These are phyloP conservation scores for Fusarium heterosporum DNA, from an alignment of 2,329 filamentous ascomycete genomes.

Conservation along the genomic window DNA sequence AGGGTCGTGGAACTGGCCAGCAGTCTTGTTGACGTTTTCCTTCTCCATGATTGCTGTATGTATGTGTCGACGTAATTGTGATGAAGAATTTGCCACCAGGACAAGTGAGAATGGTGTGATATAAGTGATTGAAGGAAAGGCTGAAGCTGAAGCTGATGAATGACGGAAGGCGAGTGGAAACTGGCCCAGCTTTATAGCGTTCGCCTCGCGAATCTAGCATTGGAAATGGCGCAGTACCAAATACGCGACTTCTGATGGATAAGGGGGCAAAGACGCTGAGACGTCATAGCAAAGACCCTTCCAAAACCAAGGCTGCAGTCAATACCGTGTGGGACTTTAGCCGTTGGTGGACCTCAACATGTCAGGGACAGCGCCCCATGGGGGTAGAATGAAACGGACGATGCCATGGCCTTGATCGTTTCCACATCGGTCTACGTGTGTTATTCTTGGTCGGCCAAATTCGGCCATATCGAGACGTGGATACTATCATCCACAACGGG, in stretches of 20 bases:
- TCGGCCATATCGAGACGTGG: background rate
- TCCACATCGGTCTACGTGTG: background rate
- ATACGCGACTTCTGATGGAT: slow-evolving; percentile 14
- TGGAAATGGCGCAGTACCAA: slow-evolving; percentile 18
- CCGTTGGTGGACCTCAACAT: background rate
- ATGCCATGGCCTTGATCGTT: background rate
- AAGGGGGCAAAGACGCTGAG: slow-evolving; percentile 8
- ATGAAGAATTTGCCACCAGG: slow-evolving; percentile 4
- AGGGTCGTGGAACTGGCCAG: slow-evolving; percentile 24
- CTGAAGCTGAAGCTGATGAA: slow-evolving; percentile 8
- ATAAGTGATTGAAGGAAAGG: background rate
- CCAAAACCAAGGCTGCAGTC: slow-evolving; percentile 29
- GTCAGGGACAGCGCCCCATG: slow-evolving; percentile 23
- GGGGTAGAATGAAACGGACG: slow-evolving; percentile 19
- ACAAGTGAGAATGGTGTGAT: background rate
- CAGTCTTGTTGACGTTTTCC: background rate
- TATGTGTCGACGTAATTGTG: background rate
- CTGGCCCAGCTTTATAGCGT: slow-evolving; percentile 9
- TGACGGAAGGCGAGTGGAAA: background rate
- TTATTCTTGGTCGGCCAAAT: slow-evolving; percentile 10
- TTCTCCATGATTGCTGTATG: slow-evolving; percentile 23
- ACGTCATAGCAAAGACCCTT: slow-evolving; percentile 19
- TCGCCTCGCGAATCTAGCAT: background rate
- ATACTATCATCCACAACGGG: background rate
- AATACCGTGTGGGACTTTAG: background rate